Evolutionary conservation across 371 early-diverging fungal species (phyloP), one percentile per base, ranked within the genome.

Genomic region (Mortierella sp.): DNA sequence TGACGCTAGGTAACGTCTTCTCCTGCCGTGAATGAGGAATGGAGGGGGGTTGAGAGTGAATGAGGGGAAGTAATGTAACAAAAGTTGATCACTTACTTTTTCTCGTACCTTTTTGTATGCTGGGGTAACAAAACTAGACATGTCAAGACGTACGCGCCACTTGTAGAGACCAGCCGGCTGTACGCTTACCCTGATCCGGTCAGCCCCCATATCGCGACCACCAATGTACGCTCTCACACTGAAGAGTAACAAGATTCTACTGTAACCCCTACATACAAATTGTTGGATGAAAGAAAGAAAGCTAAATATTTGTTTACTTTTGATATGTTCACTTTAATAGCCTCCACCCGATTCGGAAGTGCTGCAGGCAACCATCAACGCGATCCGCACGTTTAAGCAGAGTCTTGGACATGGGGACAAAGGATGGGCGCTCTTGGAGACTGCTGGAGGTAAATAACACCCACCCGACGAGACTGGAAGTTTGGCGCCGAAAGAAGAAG

Each of bases 131-230:
- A 27, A 27, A 60, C 29, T 75, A 94, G 94, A 83, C 94, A 93
- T 84, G 95, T 95, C 54, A 84, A 90, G 78, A 86, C 87, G 24
- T 93, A 86, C 75, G 75, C 89, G 6, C 87, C 91, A 0, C 82
- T 80, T 6, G 85, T 90, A 2, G 87, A 83, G 29, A 89, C 95
- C 27, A 82, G 88, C 4, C 91, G 92, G 3, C 76, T 96, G 16
- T 95, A 92, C 77, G 90, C 91, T 1, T 97, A 94, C 88, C 90
- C 90, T 12, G 94, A 96, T 71, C 95, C 97, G 10, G 94, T 95
- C 54, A 94, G 95, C 65, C 95, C 96, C 32, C 97, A 97, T 75
- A 89, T 95, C 56, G 94, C 94, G 21, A 92, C 92, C 18, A 81
- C 76, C 68, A 85, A 91, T 77, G 91, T 91, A 90, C 84, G 82